Evolutionary conservation across 768 basidiomycete species (phyloP).

Genomic region (Russula sp.): DNA sequence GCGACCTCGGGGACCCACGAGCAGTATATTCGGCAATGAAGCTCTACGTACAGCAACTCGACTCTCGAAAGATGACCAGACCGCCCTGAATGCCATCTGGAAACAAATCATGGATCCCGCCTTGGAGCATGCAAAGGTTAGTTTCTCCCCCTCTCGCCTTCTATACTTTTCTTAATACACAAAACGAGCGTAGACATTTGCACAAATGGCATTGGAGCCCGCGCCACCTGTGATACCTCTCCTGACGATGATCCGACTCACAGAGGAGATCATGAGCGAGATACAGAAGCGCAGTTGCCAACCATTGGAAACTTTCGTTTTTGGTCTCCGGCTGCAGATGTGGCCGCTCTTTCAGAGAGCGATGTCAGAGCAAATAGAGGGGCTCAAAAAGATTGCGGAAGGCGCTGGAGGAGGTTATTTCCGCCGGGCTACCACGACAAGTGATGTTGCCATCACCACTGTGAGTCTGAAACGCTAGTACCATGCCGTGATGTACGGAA

Average conservation of each 20-base stretch:
- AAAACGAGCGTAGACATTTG: constrained; percentile 53
- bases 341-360: constrained; percentile 93
- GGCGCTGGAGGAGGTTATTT: constrained; percentile 61
- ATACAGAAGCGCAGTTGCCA: constrained; percentile 74
- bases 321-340: constrained; percentile 76
- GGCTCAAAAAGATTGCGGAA: constrained; percentile 79
- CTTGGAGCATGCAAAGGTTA: constrained; percentile 77
- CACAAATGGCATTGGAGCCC: constrained; percentile 66
- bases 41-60: constrained; percentile 32
- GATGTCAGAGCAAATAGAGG: constrained; percentile 80
- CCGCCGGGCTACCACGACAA: constrained; percentile 57
- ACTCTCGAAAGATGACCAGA: constrained; percentile 55
- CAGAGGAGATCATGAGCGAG: constrained; percentile 73
- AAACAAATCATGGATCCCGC: constrained; percentile 92
- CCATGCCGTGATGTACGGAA: constrained; percentile 28
- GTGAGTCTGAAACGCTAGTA: constrained; percentile 41
- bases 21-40: constrained; percentile 40
- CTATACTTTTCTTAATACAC: not conserved
- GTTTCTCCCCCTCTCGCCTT: constrained; percentile 26
- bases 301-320: constrained; percentile 79
- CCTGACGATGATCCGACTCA: constrained; percentile 87
- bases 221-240: constrained; percentile 72
- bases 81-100: constrained; percentile 68
- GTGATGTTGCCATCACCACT: constrained; percentile 61
- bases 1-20: constrained; percentile 31